Conservation (phyloP, 1,284 basidiomycete species). For the Paramarasmius palmivorus region DNA sequence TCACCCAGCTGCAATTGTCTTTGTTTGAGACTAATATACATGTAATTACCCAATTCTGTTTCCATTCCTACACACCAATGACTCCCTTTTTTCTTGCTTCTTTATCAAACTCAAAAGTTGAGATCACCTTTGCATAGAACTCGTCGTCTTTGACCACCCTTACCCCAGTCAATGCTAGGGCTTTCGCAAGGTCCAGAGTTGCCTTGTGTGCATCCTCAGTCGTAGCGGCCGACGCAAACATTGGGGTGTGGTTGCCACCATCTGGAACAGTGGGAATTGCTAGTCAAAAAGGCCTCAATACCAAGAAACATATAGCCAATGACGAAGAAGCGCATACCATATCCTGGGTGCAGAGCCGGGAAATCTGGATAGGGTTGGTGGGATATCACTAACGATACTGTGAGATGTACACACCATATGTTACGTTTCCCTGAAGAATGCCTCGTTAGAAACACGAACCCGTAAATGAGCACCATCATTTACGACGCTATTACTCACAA, state of each 20-base stretch:
- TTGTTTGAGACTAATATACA: no score
- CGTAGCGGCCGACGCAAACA: slow-evolving; percentile 55
- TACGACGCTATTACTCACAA: slow-evolving; percentile 60
- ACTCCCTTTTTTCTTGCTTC: no score
- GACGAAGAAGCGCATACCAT: slow-evolving; percentile 31
- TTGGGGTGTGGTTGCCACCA: slow-evolving; percentile 66
- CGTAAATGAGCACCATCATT: no score
- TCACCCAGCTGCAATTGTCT: no score
- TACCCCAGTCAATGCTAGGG: slow-evolving; percentile 58
- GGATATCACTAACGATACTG: neutral
- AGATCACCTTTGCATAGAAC: slow-evolving; percentile 35
- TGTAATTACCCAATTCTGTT: no score
- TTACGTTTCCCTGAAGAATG: slow-evolving; percentile 56
- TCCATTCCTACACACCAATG: no score
- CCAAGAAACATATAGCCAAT: neutral
- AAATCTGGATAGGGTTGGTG: slow-evolving; percentile 31
- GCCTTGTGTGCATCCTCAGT: slow-evolving; percentile 57
- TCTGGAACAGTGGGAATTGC: slow-evolving; percentile 55
- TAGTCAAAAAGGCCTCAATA: slow-evolving; percentile 17
- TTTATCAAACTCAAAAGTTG: no score
- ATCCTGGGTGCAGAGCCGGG: slow-evolving; percentile 48
- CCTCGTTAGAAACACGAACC: no score
- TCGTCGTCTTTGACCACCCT: slow-evolving; percentile 55
- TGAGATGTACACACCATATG: slow-evolving; percentile 44
- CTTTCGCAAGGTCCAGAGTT: slow-evolving; percentile 57